Conservation (phyloP, 345 rosid species). For the Cardamine occulta region DNA sequence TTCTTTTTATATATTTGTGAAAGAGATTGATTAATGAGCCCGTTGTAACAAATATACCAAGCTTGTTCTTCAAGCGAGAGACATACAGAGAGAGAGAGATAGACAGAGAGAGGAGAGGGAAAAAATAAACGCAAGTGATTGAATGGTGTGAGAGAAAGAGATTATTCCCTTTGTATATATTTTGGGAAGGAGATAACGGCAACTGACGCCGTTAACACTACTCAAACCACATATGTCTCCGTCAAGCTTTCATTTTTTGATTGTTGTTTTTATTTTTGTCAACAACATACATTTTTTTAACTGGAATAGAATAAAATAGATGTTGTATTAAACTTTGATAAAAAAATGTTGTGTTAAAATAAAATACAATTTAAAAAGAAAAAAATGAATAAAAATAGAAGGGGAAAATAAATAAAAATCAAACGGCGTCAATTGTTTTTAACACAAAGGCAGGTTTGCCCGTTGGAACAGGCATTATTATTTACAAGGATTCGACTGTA, state of each 20-base stretch:
- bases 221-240: slow-evolving; percentile 1
- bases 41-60: slow-evolving; percentile 41
- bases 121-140: slow-evolving; percentile 23
- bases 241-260: background rate
- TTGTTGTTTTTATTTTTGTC: background rate
- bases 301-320: background rate
- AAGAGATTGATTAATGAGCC: slow-evolving; percentile 18
- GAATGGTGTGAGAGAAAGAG: slow-evolving; percentile 33
- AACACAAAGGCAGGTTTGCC: slow-evolving; percentile 11
- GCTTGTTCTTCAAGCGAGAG: slow-evolving; percentile 41
- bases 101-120: slow-evolving; percentile 17
- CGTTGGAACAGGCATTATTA: slow-evolving; percentile 27
- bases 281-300: background rate
- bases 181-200: slow-evolving; percentile 41
- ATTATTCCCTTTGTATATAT: slow-evolving; percentile 39
- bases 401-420: background rate
- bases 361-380: background rate
- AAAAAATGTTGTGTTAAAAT: background rate
- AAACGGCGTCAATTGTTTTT: slow-evolving; percentile 21
- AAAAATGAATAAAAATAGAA: background rate
- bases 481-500: slow-evolving; percentile 34
- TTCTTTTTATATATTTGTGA: background rate
- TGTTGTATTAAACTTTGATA: background rate
- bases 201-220: slow-evolving; percentile 38
- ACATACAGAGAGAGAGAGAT: slow-evolving; percentile 13